These are phyloP conservation scores for Xylariaceae sp. DNA, from an alignment of 2,329 filamentous ascomycete species.

Conservation along the genomic window DNA sequence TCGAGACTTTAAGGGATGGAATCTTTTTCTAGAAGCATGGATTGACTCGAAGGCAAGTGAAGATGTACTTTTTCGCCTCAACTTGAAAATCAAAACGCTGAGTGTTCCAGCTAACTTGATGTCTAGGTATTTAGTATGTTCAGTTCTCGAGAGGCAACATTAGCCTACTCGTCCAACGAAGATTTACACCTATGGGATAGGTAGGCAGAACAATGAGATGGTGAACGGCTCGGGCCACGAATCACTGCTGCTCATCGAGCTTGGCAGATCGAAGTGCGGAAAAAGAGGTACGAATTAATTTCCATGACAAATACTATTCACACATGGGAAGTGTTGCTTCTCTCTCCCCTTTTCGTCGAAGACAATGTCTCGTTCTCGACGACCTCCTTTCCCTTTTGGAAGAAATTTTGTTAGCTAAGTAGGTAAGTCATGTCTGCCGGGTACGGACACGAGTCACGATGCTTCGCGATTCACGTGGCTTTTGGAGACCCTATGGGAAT, in stretches of 20 bases:
- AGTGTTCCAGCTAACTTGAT: not conserved
- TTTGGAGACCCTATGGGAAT: not conserved
- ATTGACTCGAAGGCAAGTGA: not conserved
- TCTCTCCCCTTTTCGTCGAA: not conserved
- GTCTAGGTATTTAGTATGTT: not conserved
- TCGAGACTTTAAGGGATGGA: not conserved
- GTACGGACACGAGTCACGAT: not conserved
- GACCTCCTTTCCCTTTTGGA: not conserved
- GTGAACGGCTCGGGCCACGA: slow-evolving; percentile 12
- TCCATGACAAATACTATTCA: not conserved
- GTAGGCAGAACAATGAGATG: not conserved
- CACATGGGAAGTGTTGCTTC: not conserved
- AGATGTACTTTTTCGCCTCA: not conserved
- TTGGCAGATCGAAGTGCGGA: not conserved
- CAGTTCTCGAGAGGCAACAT: not conserved
- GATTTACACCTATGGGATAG: not conserved
- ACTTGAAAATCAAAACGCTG: slow-evolving; percentile 30
- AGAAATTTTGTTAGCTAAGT: not conserved
- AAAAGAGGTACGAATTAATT: not conserved
- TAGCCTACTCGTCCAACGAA: too few species aligned
- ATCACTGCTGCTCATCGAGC: not conserved
- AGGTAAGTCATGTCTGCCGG: not conserved
- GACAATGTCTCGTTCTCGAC: not conserved
- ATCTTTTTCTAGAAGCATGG: not conserved
- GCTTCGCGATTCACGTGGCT: not conserved